Base-by-base conservation (phyloP, 2,329 filamentous ascomycete genomes). In the Ceratocystis alfenasii region DNA sequence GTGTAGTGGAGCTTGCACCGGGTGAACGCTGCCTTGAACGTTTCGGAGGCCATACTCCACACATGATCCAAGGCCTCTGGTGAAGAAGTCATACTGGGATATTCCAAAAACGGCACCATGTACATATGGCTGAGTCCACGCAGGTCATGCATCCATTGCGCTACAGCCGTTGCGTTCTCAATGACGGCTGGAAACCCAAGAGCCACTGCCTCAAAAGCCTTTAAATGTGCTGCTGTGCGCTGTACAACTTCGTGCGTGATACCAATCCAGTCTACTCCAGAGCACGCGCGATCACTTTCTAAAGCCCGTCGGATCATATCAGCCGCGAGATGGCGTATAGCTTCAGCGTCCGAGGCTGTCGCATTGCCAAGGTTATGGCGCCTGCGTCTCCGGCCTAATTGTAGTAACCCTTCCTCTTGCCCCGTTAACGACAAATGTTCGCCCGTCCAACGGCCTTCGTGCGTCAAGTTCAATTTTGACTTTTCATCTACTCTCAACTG, bases 101-200 rank as follows among this genome's bases (percentile, higher is more conserved):
- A 81, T 68, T 79, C 74, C 33, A 80, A 71, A 68, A 75, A 80
- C 2, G 76, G 74, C 7, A 81, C 73, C 62, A 79, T 70, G 63
- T 79, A 75, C 68, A 74, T 72, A 68, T 80, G 78, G 30, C 74
- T 77, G 53, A 76, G 71, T 1, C 73, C 72, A 25, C 78, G 73
- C 65, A 76, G 65, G 33, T 69, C 68, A 22, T 69, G 66, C 64
- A 76, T 68, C 75, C 75, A 77, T 1, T 69, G 67, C 25, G 65
- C 67, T 5, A 74, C 50, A 5, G 66, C 66, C 28, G 73, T 74
- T 3, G 45, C 8, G 22, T 76, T 74, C 5, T 64, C 69, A 4
- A 22, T 41, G 8, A 69, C 36, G 1, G 41, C 7, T 0, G 68
- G 69, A 3, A 73, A 68, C 0, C 70, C 65, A 1, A 69, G 66